These are phyloP conservation scores for Rhodomyrtus tomentosa DNA, from an alignment of 345 rosid species.

Conservation along the genomic window DNA sequence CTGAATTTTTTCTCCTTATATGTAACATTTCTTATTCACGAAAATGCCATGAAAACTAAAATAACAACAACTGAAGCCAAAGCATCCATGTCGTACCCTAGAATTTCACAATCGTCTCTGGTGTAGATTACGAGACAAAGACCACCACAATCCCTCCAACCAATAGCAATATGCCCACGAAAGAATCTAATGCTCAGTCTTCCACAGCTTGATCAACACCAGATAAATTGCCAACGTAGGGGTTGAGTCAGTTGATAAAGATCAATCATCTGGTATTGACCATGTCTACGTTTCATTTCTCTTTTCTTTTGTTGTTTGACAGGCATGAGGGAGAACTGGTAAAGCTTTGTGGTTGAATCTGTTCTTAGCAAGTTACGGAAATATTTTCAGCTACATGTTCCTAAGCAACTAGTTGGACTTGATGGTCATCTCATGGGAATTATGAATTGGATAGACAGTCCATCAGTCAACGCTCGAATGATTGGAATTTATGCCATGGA, in stretches of 20 bases:
- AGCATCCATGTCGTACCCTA: too few species aligned
- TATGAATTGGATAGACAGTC: neutral
- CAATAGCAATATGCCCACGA: neutral
- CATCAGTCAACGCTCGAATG: neutral
- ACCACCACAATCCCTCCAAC: neutral
- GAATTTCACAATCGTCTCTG: too few species aligned
- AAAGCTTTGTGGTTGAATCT: neutral
- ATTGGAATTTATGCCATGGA: neutral
- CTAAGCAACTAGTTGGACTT: neutral
- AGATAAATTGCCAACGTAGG: neutral
- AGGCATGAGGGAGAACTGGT: neutral
- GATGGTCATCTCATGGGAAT: neutral
- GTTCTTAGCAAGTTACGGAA: neutral
- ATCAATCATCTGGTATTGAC: neutral
- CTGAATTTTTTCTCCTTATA: too few species aligned
- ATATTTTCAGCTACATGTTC: neutral
- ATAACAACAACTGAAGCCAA: too few species aligned
- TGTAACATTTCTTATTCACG: neutral
- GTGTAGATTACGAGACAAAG: too few species aligned
- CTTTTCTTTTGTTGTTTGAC: neutral
- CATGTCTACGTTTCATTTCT: too few species aligned
- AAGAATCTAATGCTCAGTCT: neutral
- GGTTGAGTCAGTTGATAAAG: neutral
- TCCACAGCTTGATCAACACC: neutral
- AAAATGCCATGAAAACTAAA: too few species aligned